Evolutionary conservation across 2,329 filamentous ascomycete genomes (phyloP), one percentile per base, ranked within the genome.

Genomic region (Penicillium sp.): DNA sequence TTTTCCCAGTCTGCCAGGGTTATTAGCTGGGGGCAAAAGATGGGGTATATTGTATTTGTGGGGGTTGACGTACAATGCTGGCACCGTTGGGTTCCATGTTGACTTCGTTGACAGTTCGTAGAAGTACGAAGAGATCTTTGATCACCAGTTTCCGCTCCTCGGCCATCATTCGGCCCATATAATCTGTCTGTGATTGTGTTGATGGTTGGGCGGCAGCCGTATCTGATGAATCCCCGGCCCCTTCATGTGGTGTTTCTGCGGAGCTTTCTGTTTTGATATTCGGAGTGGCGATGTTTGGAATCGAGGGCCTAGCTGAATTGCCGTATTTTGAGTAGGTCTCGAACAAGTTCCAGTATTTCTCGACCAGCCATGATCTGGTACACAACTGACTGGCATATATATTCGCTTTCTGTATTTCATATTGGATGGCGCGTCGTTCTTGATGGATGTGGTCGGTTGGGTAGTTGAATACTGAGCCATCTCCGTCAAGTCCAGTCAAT

Each of bases 331-430:
- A 66, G 61, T 87, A 83, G 1, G 85, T 83, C 46, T 91, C 88
- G 30, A 86, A 84, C 1, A 94, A 78, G 61, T 85, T 86, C 70
- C 90, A 90, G 73, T 93, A 96, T 58, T 91, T 87, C 68, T 96
- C 90, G 0, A 95, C 90, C 50, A 93, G 85, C 68, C 91, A 92
- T 0, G 89, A 93, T 20, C 91, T 82, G 0, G 90, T 95, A 2
- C 87, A 86, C 8, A 96, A 78, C 63, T 91, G 88, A 5, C 88
- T 93, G 2, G 87, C 85, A 66, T 93, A 91, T 32, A 96, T 89
- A 68, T 96, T 96, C 6, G 90, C 89, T 68, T 95, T 96, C 68
- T 96, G 91, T 24, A 96, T 94, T 72, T 96, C 91, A 59, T 87
- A 91, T 66, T 94, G 90, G 4, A 91, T 75, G 4, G 64, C 59